Evolutionary conservation across 2,329 filamentous ascomycete genomes (phyloP).

Genomic region (Penicillium sp.): DNA sequence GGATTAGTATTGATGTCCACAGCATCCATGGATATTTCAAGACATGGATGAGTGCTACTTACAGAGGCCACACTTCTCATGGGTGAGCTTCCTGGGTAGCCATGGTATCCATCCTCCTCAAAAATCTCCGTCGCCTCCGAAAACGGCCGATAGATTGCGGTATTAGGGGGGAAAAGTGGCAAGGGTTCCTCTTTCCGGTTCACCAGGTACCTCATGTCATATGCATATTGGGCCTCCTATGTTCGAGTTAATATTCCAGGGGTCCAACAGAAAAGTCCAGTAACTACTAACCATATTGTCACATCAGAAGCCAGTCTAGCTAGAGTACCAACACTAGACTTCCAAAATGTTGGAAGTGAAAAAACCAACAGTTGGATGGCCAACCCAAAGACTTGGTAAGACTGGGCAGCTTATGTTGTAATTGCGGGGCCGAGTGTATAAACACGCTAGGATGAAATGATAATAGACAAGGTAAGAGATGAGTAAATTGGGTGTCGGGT

Average conservation of each 20-base stretch:
- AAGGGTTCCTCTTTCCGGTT: constrained; percentile 9
- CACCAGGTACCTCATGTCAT: constrained; percentile 4
- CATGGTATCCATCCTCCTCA: constrained; percentile 1
- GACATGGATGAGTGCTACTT: neutral
- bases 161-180: constrained; percentile 7
- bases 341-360: neutral
- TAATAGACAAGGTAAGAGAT: constrained; percentile 1
- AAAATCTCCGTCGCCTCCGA: constrained; percentile 10
- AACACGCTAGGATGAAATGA: neutral
- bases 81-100: neutral
- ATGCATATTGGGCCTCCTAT: constrained; percentile 5
- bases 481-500: constrained; percentile 3
- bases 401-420: neutral
- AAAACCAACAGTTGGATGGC: neutral
- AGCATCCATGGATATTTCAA: neutral
- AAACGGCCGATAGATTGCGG: neutral
- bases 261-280: neutral
- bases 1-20: neutral
- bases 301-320: neutral
- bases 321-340: neutral
- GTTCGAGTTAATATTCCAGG: neutral
- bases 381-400: neutral
- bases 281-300: neutral
- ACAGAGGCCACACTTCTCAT: constrained; percentile 10
- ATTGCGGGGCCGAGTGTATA: neutral